Evolutionary conservation across 192 early-diverging fungal genomes (phyloP).

Genomic region (Backusella psychrophila): DNA sequence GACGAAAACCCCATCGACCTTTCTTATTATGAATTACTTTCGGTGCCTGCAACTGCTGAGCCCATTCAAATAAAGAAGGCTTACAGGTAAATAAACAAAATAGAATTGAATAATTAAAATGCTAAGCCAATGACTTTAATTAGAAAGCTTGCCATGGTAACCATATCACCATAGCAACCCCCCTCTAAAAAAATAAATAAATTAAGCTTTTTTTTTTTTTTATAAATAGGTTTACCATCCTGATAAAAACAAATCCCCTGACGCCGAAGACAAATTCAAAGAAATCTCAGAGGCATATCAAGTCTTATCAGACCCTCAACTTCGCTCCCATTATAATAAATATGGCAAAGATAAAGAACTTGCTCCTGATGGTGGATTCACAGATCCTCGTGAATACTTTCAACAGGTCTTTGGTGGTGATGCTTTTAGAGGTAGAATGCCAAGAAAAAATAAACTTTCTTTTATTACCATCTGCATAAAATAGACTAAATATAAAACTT

Average conservation of each 20-base stretch:
- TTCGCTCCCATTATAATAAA: slow-evolving; percentile 79
- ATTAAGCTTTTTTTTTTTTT: neutral
- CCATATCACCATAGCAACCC: neutral
- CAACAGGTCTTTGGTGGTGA: slow-evolving; percentile 89
- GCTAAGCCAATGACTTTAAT: neutral
- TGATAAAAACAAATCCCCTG: slow-evolving; percentile 51
- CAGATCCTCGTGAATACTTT: slow-evolving; percentile 84
- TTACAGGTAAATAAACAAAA: slow-evolving; percentile 26
- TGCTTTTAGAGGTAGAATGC: slow-evolving; percentile 47
- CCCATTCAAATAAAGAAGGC: slow-evolving; percentile 35
- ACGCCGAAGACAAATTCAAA: slow-evolving; percentile 84
- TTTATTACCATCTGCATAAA: neutral
- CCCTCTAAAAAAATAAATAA: too few species aligned
- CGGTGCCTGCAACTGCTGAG: slow-evolving; percentile 26
- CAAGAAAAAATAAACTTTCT: neutral
- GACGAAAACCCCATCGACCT: slow-evolving; percentile 39
- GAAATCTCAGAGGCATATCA: slow-evolving; percentile 87
- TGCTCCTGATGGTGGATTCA: slow-evolving; percentile 43
- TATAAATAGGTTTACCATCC: slow-evolving; percentile 37
- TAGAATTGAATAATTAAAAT: neutral
- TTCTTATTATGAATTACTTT: slow-evolving; percentile 34
- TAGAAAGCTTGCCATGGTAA: slow-evolving; percentile 43
- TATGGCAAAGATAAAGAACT: slow-evolving; percentile 64
- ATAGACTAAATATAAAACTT: slow-evolving; percentile 13
- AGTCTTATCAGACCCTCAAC: slow-evolving; percentile 80